These are phyloP conservation scores for Salix caprea DNA, from an alignment of 345 rosid species.

Conservation along the genomic window DNA sequence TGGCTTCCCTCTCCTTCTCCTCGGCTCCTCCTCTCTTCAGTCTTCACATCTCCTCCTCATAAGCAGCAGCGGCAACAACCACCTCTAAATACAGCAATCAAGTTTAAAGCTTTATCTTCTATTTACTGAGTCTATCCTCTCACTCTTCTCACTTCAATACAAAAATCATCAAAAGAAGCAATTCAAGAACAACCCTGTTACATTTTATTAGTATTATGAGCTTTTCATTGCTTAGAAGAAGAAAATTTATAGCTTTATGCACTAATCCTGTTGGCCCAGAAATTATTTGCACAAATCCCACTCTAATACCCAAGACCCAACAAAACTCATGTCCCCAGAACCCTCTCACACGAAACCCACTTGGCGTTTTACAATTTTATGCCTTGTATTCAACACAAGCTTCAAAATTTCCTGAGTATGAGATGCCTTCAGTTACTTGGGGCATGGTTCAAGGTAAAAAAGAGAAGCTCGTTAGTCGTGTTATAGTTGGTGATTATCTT, in stretches of 20 bases:
- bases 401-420: slow-evolving; percentile 75
- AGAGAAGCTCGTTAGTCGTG: slow-evolving; percentile 82
- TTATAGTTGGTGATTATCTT: slow-evolving; percentile 81
- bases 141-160: neutral
- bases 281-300: neutral
- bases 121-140: neutral
- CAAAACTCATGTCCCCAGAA: slow-evolving; percentile 15
- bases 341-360: slow-evolving; percentile 12
- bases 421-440: slow-evolving; percentile 97
- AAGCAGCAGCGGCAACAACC: neutral
- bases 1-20: neutral
- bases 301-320: neutral
- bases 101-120: neutral
- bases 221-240: slow-evolving; percentile 15
- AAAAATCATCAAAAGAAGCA: neutral
- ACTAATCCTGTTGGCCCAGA: neutral
- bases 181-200: neutral
- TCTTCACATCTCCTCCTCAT: neutral
- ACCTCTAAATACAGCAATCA: neutral
- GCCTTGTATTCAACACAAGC: slow-evolving; percentile 53
- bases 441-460: slow-evolving; percentile 84
- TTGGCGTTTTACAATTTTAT: neutral
- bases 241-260: slow-evolving; percentile 1
- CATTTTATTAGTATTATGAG: slow-evolving; percentile 16
- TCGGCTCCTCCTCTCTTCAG: neutral